Percentiles rank a stretch among this genome's conserved stretches.
phyloP scores from a whole-genome alignment of 2,329 filamentous ascomycete species.

The Cladophialophora chaetospira region DNA sequence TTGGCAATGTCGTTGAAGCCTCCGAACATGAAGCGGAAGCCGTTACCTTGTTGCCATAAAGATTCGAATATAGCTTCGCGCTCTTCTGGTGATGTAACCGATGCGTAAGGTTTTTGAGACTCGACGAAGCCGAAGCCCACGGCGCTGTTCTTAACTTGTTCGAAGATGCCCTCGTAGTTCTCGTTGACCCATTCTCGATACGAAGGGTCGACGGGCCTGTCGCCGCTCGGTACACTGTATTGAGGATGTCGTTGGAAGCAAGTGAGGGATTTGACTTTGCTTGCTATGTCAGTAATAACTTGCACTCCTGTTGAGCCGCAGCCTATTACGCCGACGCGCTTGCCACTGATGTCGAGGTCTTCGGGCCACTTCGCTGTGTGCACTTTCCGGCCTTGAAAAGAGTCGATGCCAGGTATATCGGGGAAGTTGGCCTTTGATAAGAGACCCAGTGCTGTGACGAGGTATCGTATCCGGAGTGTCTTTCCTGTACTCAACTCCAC shows the following conservation, averaged over 20 bases:
- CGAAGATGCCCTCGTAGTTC: constrained; percentile 39
- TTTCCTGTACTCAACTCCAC: constrained; percentile 44
- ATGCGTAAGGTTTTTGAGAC: constrained; percentile 36
- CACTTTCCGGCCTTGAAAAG: constrained; percentile 43
- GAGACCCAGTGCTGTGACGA: constrained; percentile 44
- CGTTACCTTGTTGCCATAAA: constrained; percentile 52
- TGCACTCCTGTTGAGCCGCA: constrained; percentile 67
- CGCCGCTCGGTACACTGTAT: constrained; percentile 21
- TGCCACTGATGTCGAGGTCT: constrained; percentile 16
- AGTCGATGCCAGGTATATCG: constrained; percentile 40
- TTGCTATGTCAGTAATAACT: constrained; percentile 36
- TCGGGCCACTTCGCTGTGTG: constrained; percentile 48
- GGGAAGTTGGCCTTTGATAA: constrained; percentile 44
- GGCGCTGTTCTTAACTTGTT: constrained; percentile 48
- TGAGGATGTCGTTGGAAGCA: constrained; percentile 42
- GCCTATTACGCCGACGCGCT: constrained; percentile 62
- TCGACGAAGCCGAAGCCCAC: constrained; percentile 61
- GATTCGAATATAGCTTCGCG: constrained; percentile 51
- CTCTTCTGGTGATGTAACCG: constrained; percentile 27
- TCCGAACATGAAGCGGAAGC: constrained; percentile 56
- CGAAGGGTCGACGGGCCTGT: constrained; percentile 14
- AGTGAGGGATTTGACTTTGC: constrained; percentile 36
- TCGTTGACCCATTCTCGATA: constrained; percentile 35
- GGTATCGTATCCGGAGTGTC: constrained; percentile 41
- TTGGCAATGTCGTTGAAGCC: constrained; percentile 54